Evolutionary conservation across 2,329 filamentous ascomycete genomes (phyloP).

Genomic region (Claviceps sp.): DNA sequence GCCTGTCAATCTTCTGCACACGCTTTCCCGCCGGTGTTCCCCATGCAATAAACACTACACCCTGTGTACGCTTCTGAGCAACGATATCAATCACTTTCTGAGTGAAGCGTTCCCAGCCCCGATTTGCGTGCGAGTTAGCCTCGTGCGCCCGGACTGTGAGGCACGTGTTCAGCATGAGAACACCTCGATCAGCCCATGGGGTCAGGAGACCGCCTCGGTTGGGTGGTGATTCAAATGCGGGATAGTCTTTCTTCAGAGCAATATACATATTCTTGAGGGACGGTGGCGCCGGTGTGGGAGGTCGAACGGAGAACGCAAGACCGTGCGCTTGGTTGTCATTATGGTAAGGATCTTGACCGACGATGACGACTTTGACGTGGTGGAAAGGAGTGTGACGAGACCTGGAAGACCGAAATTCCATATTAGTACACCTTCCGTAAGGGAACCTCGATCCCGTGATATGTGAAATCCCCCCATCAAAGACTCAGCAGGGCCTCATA

Average conservation of each 20-base stretch:
- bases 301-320: conserved; percentile 85
- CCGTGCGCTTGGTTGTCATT: conserved; percentile 92
- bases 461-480: neutral
- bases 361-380: conserved; percentile 80
- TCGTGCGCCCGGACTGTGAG: conserved; percentile 84
- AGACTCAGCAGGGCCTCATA: conserved; percentile 26
- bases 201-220: conserved; percentile 72
- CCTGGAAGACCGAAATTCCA: neutral
- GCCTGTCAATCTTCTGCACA: conserved; percentile 57
- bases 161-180: conserved; percentile 88
- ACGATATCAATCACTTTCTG: conserved; percentile 85
- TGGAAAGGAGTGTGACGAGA: conserved; percentile 70
- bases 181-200: conserved; percentile 86
- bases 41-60: conserved; percentile 95
- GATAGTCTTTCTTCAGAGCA: conserved; percentile 78
- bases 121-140: conserved; percentile 71
- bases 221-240: conserved; percentile 59
- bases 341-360: conserved; percentile 96
- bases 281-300: conserved; percentile 76
- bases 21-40: conserved; percentile 72
- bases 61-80: conserved; percentile 57
- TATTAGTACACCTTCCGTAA: neutral
- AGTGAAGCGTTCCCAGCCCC: conserved; percentile 88
- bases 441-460: neutral
- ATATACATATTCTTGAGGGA: conserved; percentile 92